These are phyloP conservation scores for Ascochyta clinopodiicola DNA, from an alignment of 2,329 filamentous ascomycete species.

Conservation along the genomic window DNA sequence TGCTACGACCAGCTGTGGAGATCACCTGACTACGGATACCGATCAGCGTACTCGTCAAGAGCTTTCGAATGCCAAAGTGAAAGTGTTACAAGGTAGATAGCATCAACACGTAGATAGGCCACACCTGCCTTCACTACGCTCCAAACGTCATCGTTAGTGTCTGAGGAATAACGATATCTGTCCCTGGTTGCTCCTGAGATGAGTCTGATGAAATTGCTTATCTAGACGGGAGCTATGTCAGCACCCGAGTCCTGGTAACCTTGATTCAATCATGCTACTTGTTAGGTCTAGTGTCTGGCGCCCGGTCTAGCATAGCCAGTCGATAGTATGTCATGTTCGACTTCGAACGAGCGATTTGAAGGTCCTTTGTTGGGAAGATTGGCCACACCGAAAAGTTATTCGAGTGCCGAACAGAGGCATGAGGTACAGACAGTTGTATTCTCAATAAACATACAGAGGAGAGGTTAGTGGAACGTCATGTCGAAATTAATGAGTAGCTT, in stretches of 20 bases:
- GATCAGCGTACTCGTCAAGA: conserved; percentile 9
- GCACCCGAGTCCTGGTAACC: conserved; percentile 58
- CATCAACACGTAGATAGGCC: conserved; percentile 2
- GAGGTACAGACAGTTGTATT: background rate
- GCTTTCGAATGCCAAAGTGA: background rate
- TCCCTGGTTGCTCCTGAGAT: background rate
- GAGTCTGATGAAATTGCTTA: conserved; percentile 45
- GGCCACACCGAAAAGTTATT: too few species aligned
- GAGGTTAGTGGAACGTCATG: background rate
- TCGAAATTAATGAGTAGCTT: background rate
- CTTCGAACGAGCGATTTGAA: background rate
- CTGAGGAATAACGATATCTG: conserved; percentile 1
- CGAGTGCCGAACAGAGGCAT: background rate
- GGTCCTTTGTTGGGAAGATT: too few species aligned
- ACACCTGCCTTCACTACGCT: background rate
- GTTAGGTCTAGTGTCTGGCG: conserved; percentile 39
- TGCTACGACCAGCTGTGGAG: conserved; percentile 55
- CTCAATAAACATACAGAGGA: background rate
- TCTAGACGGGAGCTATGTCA: conserved; percentile 54
- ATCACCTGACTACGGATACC: conserved; percentile 55
- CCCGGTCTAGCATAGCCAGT: conserved; percentile 58
- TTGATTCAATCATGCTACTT: background rate
- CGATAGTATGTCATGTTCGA: conserved; percentile 7
- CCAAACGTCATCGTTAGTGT: conserved; percentile 1
- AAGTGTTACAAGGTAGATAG: background rate